Percentiles rank a stretch among this genome's conserved stretches.
These are phyloP conservation scores for Liriodendron chinense DNA, from an alignment of 164 flowering plant genomes.

Conservation along the genomic window DNA sequence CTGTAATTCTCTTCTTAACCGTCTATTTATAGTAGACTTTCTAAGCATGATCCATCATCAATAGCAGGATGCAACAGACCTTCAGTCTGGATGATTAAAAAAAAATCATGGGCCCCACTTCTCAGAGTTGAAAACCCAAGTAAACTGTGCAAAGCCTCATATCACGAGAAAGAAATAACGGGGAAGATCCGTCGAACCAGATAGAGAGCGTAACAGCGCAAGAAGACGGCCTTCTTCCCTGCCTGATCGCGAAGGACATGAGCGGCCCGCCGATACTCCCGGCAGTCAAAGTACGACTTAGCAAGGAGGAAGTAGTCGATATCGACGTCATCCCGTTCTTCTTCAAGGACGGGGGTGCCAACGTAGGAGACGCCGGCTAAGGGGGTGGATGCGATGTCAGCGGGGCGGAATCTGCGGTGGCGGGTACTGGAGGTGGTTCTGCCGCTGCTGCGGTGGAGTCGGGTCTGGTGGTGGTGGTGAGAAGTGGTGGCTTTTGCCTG, in stretches of 20 bases:
- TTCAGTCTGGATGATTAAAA: too few species aligned
- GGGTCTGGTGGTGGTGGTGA: constrained; percentile 44
- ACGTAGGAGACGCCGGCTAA: constrained; percentile 57
- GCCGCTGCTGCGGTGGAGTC: constrained; percentile 68
- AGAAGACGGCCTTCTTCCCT: constrained; percentile 77
- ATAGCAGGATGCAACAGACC: not conserved
- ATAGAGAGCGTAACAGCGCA: constrained; percentile 87
- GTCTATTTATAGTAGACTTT: not conserved
- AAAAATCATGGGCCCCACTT: not conserved
- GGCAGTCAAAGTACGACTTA: constrained; percentile 83
- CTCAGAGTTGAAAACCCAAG: not conserved
- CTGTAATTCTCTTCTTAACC: not conserved
- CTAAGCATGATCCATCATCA: not conserved
- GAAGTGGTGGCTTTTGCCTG: constrained; percentile 66
- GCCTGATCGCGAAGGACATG: constrained; percentile 83
- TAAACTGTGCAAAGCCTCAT: not conserved
- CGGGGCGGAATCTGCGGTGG: constrained; percentile 44
- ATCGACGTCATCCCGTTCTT: constrained; percentile 56
- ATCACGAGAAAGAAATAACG: not conserved
- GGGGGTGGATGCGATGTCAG: constrained; percentile 59
- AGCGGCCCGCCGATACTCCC: constrained; percentile 85
- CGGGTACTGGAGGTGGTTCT: constrained; percentile 66
- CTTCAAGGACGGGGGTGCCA: constrained; percentile 60
- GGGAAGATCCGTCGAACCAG: constrained; percentile 46
- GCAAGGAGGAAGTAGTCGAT: constrained; percentile 75